Base-by-base conservation (phyloP, 257 asterid species). In the Lavandula angustifolia region DNA sequence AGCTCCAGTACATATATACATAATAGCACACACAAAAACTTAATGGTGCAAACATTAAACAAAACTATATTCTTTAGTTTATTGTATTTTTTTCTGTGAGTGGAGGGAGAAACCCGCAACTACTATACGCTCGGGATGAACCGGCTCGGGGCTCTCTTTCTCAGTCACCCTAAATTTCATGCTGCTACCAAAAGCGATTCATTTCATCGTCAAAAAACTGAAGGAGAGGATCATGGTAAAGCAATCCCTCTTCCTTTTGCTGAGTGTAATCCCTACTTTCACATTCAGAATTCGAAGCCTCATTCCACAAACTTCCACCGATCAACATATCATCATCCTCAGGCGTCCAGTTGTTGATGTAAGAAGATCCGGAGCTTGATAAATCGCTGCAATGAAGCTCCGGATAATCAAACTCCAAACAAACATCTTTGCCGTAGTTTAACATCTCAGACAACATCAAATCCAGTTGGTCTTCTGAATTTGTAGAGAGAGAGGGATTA, bases 361-460 rank as follows among this genome's bases (percentile, higher is more conserved):
- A 51, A 5, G 68, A 52, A 2, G 78, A 67, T 1, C 27, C 75
- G 10, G 79, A 75, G 75, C 69, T 18, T 8, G 75, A 69, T 35
- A 69, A 44, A n/a, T 54, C 79, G 8, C 7, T 51, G 60, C 42
- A 18, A n/a, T 40, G 58, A 9, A 57, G 38, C 37, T 60, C 43
- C 9, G 80, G 62, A 44, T 64, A 59, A 48, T 53, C 44, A 35
- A 69, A 59, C 31, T 38, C 68, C 12, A 8, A 2, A 5, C 66
- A 0, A 68, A 11, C 40, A 58, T 68, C 62, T 33, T 33, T 17
- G 9, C 2, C 17, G 44, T 29, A 11, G 17, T 49, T n/a, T 5
- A 63, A 49, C 3, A 52, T 31, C 5, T 64, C 72, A 1, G 59
- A n/a, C 64, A 60, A 52, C 54, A 63, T 68, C 66, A 29, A 9